Conservation (phyloP, 129 eudicot species). For the Solidago caesia region DNA sequence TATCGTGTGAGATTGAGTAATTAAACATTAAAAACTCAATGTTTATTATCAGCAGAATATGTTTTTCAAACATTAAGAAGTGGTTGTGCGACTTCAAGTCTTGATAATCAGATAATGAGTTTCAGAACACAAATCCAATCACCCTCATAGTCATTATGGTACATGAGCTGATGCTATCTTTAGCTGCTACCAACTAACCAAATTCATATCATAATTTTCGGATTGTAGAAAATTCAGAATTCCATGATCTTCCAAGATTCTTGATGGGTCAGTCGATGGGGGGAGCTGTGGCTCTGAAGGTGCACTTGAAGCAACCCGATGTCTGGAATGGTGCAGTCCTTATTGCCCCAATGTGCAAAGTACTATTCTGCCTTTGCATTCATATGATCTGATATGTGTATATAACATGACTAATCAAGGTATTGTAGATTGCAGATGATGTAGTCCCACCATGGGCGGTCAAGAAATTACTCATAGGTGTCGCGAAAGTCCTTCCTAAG, state of each 20-base stretch:
- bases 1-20: too few species aligned
- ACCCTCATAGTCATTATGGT: too few species aligned
- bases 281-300: conserved; percentile 89
- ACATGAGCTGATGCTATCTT: too few species aligned
- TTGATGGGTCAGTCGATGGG: conserved; percentile 92
- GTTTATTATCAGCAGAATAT: too few species aligned
- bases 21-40: too few species aligned
- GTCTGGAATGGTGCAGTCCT: conserved; percentile 93
- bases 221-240: conserved; percentile 68
- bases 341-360: conserved; percentile 99
- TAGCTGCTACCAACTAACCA: neutral
- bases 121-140: too few species aligned
- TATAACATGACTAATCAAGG: conserved; percentile 1
- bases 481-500: conserved; percentile 76
- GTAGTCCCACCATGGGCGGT: conserved; percentile 75
- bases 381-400: neutral
- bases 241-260: conserved; percentile 61
- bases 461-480: conserved; percentile 59
- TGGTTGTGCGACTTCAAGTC: too few species aligned
- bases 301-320: conserved; percentile 84
- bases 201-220: neutral
- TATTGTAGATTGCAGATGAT: conserved; percentile 84
- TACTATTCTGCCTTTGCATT: conserved; percentile 38
- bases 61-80: too few species aligned
- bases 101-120: too few species aligned